Percentiles rank a stretch among this genome's conserved stretches.
Conservation (phyloP, 148 eudicot species). For the Camellia japonica region DNA sequence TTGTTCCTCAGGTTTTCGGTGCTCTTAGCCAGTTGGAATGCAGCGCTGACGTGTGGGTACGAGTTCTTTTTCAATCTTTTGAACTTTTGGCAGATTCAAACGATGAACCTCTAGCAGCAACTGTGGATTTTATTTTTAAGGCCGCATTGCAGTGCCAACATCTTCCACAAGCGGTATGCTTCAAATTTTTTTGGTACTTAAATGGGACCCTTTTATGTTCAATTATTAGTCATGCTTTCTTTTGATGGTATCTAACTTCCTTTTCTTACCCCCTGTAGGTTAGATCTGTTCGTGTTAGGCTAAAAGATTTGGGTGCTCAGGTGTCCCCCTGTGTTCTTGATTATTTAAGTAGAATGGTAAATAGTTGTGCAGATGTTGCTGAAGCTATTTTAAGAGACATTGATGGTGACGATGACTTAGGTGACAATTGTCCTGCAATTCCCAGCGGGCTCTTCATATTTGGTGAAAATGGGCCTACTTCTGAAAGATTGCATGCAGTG, state of each 20-base stretch:
- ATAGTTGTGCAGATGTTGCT: constrained; percentile 83
- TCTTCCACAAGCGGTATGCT: constrained; percentile 91
- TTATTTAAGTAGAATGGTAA: constrained; percentile 74
- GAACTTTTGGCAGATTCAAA: constrained; percentile 69
- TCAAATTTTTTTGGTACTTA: constrained; percentile 9
- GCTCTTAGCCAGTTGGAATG: constrained; percentile 95
- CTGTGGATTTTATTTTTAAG: constrained; percentile 76
- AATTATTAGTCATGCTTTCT: constrained; percentile 8
- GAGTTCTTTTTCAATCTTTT: constrained; percentile 71
- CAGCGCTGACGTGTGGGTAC: constrained; percentile 91
- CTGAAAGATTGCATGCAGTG: constrained; percentile 44
- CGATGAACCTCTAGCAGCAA: constrained; percentile 80
- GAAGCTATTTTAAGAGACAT: constrained; percentile 85
- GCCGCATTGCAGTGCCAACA: constrained; percentile 92
- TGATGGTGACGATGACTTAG: constrained; percentile 64
- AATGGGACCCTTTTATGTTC: not conserved
- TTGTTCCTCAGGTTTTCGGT: constrained; percentile 66
- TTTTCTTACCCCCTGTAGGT: constrained; percentile 49
- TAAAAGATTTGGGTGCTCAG: constrained; percentile 78
- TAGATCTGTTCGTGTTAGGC: constrained; percentile 74
- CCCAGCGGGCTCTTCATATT: constrained; percentile 64
- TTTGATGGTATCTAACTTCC: constrained; percentile 11
- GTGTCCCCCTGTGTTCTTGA: constrained; percentile 89
- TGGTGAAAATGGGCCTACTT: constrained; percentile 64
- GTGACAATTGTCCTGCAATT: constrained; percentile 38